Evolutionary conservation across 2,329 filamentous ascomycete genomes (phyloP).

Genomic region (Rhynchosporium secalis): DNA sequence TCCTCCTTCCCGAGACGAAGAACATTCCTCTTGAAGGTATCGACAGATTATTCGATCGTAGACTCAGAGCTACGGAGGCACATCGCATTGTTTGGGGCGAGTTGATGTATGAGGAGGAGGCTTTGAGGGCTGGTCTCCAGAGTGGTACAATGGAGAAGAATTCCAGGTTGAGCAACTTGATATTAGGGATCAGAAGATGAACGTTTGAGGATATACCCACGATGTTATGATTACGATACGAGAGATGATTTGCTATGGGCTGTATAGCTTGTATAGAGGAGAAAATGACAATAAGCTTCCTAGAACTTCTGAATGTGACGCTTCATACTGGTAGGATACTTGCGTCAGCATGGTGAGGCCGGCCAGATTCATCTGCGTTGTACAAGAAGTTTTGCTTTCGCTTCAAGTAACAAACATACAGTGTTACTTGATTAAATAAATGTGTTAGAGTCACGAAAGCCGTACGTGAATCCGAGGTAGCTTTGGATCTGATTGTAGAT

Average conservation of each 20-base stretch:
- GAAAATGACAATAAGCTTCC: background rate
- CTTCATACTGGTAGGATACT: too few relatives aligned
- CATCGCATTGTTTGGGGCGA: constrained; percentile 34
- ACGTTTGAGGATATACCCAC: constrained; percentile 8
- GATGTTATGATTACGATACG: background rate
- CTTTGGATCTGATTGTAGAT: too few relatives aligned
- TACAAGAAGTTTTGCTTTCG: too few relatives aligned
- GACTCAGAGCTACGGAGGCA: constrained; percentile 29
- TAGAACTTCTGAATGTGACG: background rate
- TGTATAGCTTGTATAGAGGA: background rate
- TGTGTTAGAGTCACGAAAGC: too few relatives aligned
- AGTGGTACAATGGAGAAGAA: constrained; percentile 26
- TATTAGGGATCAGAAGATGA: constrained; percentile 18
- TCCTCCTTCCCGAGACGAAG: constrained; percentile 67
- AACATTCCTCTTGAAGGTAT: constrained; percentile 64
- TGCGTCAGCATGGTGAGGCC: too few relatives aligned
- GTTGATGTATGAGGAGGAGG: constrained; percentile 32
- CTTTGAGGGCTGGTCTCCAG: constrained; percentile 28
- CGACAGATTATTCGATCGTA: constrained; percentile 57
- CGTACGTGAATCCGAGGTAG: too few relatives aligned
- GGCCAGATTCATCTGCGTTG: too few relatives aligned
- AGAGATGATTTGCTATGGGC: background rate
- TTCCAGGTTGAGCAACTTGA: constrained; percentile 16
- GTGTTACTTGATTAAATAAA: too few relatives aligned
- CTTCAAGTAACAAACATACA: too few relatives aligned